Base-by-base conservation (phyloP, 495 filamentous ascomycete species). In the Hypoxylon crocopeplum region DNA sequence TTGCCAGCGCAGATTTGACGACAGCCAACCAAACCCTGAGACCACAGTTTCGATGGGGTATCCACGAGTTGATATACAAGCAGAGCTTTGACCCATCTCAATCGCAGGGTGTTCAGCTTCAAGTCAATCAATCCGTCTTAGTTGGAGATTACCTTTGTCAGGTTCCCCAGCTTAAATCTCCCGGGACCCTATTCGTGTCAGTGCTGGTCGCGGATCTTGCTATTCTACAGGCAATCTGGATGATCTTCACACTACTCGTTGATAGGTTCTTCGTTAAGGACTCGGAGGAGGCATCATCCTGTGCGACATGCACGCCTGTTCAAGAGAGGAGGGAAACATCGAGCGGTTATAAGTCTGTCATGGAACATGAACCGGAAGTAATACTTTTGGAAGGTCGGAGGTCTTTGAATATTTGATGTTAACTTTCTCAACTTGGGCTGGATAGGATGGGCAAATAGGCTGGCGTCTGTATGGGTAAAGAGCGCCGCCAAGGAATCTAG, bases 131-230 rank as follows among this genome's bases (percentile, higher is more conserved):
- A n/a, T 68, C 71, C 10, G 40, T 61, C 5, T 38, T 72, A 22
- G 44, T 25, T 2, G 50, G 57, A 3, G 61, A 69, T 30, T 71
- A 72, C 21, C 36, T 72, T 11, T 74, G 71, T 54, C 71, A 72
- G 46, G 62, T 72, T 3, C 69, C 71, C 2, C 69, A 53, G 34
- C 54, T 55, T 16, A 72, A 69, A 36, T 57, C 67, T 15, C 16
- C 52, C 11, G 69, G 64, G n/a, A 61, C 33, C 1, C 38, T 73
- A 1, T 48, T 73, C 29, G 13, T 70, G 8, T 50, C 64, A 8
- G 54, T 73, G 17, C 38, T 72, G 15, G 40, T 73, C 2, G 71
- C 71, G 5, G 62, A 73, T 51, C 38, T 73, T 13, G 69, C 72
- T n/a, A 67, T 74, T n/a, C 40, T 72, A 29, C 67, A 69, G 33